Evolutionary conservation across 2,329 filamentous ascomycete genomes (phyloP), one percentile per base, ranked within the genome.

Genomic region (Raffaelea deltoideospora): DNA sequence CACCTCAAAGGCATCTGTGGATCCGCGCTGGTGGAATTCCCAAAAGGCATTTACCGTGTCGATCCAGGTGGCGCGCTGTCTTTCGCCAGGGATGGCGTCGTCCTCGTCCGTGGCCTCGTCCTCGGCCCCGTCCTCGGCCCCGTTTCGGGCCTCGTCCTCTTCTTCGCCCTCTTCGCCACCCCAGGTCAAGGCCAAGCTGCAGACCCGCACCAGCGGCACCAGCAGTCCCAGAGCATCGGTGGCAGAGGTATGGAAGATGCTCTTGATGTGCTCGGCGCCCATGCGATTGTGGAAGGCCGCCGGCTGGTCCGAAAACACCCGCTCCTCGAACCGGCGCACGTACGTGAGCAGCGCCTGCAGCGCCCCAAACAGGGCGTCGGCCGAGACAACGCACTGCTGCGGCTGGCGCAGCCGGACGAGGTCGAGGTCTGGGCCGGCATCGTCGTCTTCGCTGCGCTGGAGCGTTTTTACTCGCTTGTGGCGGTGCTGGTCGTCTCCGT

Each of bases 241-340:
- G 0, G 63, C 61, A 1, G 69, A 56, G 1, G 58, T 58, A 37
- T 59, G 65, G 48, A 76, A 74, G 7, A 75, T 55, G 4, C 69
- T 69, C 44, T 65, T 67, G 46, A 75, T 61, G 42, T 74, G 69
- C 47, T 74, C 69, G 2, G 65, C 65, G 14, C 71, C 71, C 45
- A 72, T 69, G 36, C 52, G 60, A 45, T 63, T 57, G 41, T 61
- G 24, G 31, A n/a, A n/a, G 6, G 11, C 26, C 11, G 11, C 26
- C 13, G 26, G 26, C 26, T 14, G 5, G 26, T n/a, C 26, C 4
- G 34, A 22, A 5, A 17, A 5, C n/a, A n/a, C n/a, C n/a, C n/a
- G n/a, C n/a, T n/a, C n/a, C 15, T 28, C 17, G 18, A 26, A 3
- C 15, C 3, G 13, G 5, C 24, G 11, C 17, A 68, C 55, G 17